Evolutionary conservation across 345 rosid species (phyloP).

Genomic region (Rhodamnia rubescens): DNA sequence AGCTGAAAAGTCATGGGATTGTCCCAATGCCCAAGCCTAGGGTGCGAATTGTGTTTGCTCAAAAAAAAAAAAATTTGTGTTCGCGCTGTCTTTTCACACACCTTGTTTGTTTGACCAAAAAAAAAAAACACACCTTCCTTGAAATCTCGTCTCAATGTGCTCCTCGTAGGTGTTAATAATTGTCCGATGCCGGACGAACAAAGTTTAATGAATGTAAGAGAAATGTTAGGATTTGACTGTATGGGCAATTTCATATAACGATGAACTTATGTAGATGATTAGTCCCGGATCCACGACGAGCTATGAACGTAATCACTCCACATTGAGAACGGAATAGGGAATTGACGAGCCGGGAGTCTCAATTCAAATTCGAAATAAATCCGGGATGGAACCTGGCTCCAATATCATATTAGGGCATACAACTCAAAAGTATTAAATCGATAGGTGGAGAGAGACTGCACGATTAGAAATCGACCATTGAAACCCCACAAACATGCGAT

Average conservation of each 20-base stretch:
- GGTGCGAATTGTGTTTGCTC: background rate
- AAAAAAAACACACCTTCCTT: background rate
- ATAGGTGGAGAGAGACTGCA: background rate
- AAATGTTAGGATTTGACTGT: background rate
- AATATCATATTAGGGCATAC: rapidly evolving
- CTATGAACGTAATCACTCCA: background rate
- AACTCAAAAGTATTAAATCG: background rate
- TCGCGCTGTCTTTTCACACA: background rate
- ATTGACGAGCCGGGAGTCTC: background rate
- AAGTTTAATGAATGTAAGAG: background rate
- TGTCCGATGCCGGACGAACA: background rate
- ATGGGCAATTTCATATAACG: background rate
- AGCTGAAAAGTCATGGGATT: background rate
- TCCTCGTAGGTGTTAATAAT: background rate
- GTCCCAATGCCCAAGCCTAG: background rate
- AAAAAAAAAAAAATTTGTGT: too few species aligned
- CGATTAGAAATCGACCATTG: background rate
- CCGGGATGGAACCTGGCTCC: background rate
- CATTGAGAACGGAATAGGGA: background rate
- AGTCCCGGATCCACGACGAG: background rate
- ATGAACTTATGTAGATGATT: background rate
- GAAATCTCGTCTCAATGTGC: background rate
- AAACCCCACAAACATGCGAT: background rate
- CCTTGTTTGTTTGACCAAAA: too few species aligned
- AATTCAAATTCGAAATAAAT: background rate